Evolutionary conservation across 345 rosid genomes (phyloP).

Genomic region (Laguncularia racemosa): DNA sequence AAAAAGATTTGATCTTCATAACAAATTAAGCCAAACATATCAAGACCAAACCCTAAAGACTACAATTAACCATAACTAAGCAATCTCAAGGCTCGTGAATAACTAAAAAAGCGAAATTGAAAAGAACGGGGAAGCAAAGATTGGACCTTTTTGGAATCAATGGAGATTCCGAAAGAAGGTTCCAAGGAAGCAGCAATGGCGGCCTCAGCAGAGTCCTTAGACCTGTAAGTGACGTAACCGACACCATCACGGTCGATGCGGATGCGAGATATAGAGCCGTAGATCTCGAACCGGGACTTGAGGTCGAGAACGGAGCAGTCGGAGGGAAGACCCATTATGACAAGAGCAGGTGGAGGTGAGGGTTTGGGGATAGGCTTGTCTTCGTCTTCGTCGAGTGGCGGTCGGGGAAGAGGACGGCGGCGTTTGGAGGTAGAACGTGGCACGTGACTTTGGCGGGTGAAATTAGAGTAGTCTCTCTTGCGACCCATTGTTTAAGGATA

Average conservation of each 20-base stretch:
- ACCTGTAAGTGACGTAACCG: conserved; percentile 54
- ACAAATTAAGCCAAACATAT: no score
- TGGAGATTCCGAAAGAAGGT: conserved; percentile 52
- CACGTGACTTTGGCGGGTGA: conserved; percentile 24
- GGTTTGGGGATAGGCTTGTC: conserved; percentile 35
- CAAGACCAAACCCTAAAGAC: background rate
- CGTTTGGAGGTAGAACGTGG: conserved; percentile 38
- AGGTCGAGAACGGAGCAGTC: conserved; percentile 83
- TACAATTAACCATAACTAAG: background rate
- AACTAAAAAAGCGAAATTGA: conserved; percentile 2
- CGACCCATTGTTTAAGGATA: conserved; percentile 27
- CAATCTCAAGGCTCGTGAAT: background rate
- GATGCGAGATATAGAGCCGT: conserved; percentile 79
- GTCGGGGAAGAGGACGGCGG: conserved; percentile 46
- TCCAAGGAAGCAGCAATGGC: conserved; percentile 75
- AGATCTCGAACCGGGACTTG: conserved; percentile 89
- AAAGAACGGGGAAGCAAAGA: background rate
- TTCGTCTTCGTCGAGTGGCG: conserved; percentile 13
- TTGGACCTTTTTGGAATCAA: conserved; percentile 48
- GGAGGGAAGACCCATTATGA: conserved; percentile 46
- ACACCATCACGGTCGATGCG: conserved; percentile 62
- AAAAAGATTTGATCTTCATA: no score
- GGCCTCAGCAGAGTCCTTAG: conserved; percentile 67
- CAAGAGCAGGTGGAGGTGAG: conserved; percentile 55
- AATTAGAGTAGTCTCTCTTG: conserved; percentile 52